Base-by-base conservation (phyloP, 768 basidiomycete genomes). In the Podaxis pistillaris region DNA sequence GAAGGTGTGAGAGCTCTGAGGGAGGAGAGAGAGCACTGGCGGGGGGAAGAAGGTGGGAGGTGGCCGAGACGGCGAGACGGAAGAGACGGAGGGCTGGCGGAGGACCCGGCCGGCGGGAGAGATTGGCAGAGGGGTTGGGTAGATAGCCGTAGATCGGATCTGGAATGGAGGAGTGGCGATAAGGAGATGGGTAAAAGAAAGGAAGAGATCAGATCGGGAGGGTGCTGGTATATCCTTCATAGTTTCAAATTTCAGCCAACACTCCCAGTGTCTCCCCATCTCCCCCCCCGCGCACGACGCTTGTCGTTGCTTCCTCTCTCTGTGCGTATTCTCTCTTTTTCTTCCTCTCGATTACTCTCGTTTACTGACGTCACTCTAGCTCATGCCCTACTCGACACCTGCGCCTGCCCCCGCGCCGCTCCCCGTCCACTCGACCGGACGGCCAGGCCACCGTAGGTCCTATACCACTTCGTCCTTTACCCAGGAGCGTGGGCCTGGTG, bases 361-460 rank as follows among this genome's bases (percentile, higher is more conserved):
- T 2, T 49, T 37, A 36, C 37, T 33, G 52, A 54, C 60, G 52
- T 28, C 59, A 52, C 41, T 44, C 41, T 1, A n/a, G 12, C 33
- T 37, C 37, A 75, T 77, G 74, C 76, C 76, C 49, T 75, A 75
- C 68, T 72, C 69, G 1, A 58, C 60, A 36, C 74, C 72, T 8
- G 67, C 68, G 15, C 65, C 70, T n/a, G 61, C 61, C 38, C 68
- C 67, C 17, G 33, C 33, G 33, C 33, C 33, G 8, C 67, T 71
- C 11, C 71, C 70, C 33, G 63, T 64, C 54, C 73, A 73, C 30
- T 68, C 69, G 44, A 65, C 68, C 24, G 77, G 73, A 51, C 70
- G 75, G 9, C 69, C 73, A 30, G 72, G 75, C 59, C 77, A 78
- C 64, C 73, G 76, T 41, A 73, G 76, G 52, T 74, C 74, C 15